These are phyloP conservation scores for Talaromyces piceae DNA, from an alignment of 2,329 filamentous ascomycete genomes.

Conservation along the genomic window DNA sequence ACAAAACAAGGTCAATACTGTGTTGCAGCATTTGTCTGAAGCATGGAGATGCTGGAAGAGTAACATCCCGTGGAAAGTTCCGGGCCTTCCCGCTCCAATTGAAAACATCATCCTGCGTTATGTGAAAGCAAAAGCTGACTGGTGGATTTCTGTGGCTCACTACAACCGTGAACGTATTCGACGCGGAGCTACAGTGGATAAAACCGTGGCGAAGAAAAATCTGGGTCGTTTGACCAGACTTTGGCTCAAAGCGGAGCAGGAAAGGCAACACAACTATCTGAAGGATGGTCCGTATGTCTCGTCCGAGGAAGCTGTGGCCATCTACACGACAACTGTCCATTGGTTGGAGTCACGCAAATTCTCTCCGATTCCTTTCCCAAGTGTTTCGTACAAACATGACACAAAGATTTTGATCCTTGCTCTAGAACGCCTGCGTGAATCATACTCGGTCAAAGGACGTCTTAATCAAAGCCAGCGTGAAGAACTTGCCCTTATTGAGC, in stretches of 20 bases:
- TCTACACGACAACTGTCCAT: slow-evolving; percentile 97
- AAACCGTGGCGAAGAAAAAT: slow-evolving; percentile 99
- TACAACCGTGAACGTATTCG: slow-evolving; percentile 98
- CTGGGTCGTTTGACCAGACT: slow-evolving; percentile 86
- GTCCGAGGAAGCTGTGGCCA: slow-evolving; percentile 95
- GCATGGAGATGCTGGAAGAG: slow-evolving; percentile 99
- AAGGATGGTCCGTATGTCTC: slow-evolving; percentile 98
- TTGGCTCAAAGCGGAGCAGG: slow-evolving; percentile 97
- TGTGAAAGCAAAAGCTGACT: slow-evolving; percentile 98
- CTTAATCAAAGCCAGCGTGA: slow-evolving; percentile 97
- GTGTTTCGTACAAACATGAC: slow-evolving; percentile 98
- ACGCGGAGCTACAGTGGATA: slow-evolving; percentile 93
- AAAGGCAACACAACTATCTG: slow-evolving; percentile 98
- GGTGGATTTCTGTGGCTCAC: slow-evolving; percentile 99
- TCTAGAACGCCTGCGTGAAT: slow-evolving; percentile 83
- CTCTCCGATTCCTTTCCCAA: slow-evolving; percentile 96
- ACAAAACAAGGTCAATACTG: slow-evolving; percentile 98
- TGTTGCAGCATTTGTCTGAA: slow-evolving; percentile 93
- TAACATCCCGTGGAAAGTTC: slow-evolving; percentile 99
- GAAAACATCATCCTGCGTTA: slow-evolving; percentile 98
- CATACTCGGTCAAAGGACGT: slow-evolving; percentile 94
- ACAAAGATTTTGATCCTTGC: slow-evolving; percentile 97
- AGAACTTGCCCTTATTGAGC: slow-evolving; percentile 91
- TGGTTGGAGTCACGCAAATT: slow-evolving; percentile 98
- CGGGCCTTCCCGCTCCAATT: slow-evolving; percentile 88